Percentiles rank a stretch among this genome's conserved stretches.
phyloP scores from a whole-genome alignment of 176 grass and related monocot genomes.

The Carex littledalei region DNA sequence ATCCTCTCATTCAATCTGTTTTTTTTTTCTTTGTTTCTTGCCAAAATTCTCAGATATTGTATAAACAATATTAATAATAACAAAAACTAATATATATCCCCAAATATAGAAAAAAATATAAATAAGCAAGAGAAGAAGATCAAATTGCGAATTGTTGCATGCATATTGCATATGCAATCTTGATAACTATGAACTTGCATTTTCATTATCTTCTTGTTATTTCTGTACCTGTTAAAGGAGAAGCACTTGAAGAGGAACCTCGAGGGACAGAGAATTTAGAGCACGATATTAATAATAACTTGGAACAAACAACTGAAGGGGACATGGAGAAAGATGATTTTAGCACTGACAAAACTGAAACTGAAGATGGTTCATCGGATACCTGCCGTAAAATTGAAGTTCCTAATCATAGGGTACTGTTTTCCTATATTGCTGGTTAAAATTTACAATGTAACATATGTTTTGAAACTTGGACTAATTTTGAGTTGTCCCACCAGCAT shows the following conservation, averaged over 20 bases:
- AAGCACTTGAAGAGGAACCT: slow-evolving; percentile 15
- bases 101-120: not conserved
- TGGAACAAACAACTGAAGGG: not conserved
- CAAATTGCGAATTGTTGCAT: not conserved
- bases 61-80: not conserved
- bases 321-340: slow-evolving; percentile 20
- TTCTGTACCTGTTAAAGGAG: not conserved
- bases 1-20: not conserved
- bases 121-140: not conserved
- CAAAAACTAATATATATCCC: not conserved
- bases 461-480: not conserved
- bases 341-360: slow-evolving; percentile 15
- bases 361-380: not conserved
- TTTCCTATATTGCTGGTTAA: not conserved
- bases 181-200: not conserved
- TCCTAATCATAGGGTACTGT: slow-evolving; percentile 79
- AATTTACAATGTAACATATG: not conserved
- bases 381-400: slow-evolving; percentile 57
- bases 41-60: not conserved
- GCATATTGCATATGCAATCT: not conserved
- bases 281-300: not conserved
- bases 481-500: not conserved
- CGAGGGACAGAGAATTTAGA: not conserved
- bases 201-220: not conserved
- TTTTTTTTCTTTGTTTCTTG: not conserved